Percentiles rank a stretch among this genome's conserved stretches.
Conservation (phyloP, 2,329 filamentous ascomycete species). For the Sporothrix euskadiensis region DNA sequence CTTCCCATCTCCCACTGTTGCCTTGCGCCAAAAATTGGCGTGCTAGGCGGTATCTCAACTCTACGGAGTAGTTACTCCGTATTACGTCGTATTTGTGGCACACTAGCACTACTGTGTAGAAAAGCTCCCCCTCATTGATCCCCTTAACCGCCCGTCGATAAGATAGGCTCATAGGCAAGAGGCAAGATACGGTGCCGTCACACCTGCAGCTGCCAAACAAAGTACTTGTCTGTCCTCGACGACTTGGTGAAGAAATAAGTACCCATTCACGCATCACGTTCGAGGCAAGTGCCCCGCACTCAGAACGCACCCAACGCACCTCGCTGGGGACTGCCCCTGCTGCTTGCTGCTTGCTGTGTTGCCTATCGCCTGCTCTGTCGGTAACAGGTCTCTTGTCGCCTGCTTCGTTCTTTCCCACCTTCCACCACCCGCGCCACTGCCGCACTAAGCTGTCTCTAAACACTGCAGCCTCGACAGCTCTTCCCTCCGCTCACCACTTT, state of each 20-base stretch:
- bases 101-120: conserved; percentile 12
- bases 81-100: neutral
- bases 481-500: conserved; percentile 11
- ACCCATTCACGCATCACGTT: neutral
- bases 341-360: neutral
- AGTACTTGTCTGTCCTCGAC: neutral
- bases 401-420: neutral
- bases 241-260: neutral
- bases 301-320: neutral
- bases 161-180: neutral
- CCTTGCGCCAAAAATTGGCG: conserved; percentile 13
- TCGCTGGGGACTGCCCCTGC: neutral
- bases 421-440: neutral
- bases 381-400: neutral
- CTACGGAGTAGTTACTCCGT: neutral
- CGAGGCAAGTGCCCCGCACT: conserved; percentile 26
- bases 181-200: neutral
- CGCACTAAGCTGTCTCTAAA: conserved; percentile 20
- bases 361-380: neutral
- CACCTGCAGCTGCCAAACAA: neutral
- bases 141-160: neutral
- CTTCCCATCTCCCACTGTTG: conserved; percentile 7
- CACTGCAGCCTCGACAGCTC: conserved; percentile 3
- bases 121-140: conserved; percentile 20
- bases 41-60: neutral